Evolutionary conservation across 2,329 filamentous ascomycete species (phyloP), one percentile per base, ranked within the genome.

Genomic region (Trichoderma atroviride): DNA sequence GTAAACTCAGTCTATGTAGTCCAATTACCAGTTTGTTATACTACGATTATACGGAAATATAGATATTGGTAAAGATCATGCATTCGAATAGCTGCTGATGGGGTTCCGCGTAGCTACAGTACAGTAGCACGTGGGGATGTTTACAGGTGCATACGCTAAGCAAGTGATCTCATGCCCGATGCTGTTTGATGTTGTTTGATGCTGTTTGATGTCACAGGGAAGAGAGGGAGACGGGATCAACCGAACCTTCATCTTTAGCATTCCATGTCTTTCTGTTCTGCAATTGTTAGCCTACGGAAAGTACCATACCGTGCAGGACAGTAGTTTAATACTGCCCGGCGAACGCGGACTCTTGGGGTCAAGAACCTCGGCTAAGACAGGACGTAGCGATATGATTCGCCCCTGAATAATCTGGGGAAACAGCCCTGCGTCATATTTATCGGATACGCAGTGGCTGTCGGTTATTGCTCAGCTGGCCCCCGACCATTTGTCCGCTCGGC

Each of bases 391-490:
- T 35, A 14, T 57, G 31, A 57, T 31, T 57, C 55, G 55, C 29
- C 53, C 29, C 29, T 57, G 16, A 16, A 33, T n/a, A 27, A 29
- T 33, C 53, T n/a, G 6, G 53, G 29, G 53, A 57, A 57, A n/a
- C 29, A 33, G 53, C 55, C 55, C 55, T 57, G 29, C 55, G 55
- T 57, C 55, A 35, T 57, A 57, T 16, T 35, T 10, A 57, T 35
- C 55, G 55, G 55, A 35, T 16, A 22, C 55, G 19, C 29, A 57
- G 14, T 57, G 19, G 31, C 29, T 10, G 31, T 57, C 55, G 55
- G 55, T 14, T 13, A 22, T 57, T 57, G 35, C 24, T 57, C n/a
- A 57, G 29, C 29, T 56, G 5, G 2, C 55, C 55, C 55, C 55
- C 55, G 55, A 57, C 55, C 29, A 13, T 22, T 35, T 57, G 55